phyloP scores from a whole-genome alignment of 768 basidiomycete species.

The Serendipita vermifera region DNA sequence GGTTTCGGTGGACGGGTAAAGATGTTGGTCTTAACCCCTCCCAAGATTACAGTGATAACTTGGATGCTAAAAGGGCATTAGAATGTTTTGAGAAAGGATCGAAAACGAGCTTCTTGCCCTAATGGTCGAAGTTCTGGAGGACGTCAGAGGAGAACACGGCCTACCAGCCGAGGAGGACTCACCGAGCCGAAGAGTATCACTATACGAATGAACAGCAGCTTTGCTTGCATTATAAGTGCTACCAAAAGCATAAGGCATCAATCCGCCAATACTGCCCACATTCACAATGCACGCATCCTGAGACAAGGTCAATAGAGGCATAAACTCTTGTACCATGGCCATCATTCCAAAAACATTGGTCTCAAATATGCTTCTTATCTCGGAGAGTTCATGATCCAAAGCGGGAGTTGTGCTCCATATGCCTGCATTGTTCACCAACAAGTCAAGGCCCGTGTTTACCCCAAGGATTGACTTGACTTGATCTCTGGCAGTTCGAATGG shows the following conservation, averaged over 20 bases:
- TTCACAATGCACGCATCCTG: constrained; percentile 19
- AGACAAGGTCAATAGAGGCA: constrained; percentile 21
- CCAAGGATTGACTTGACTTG: constrained; percentile 16
- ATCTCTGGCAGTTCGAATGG: constrained; percentile 13
- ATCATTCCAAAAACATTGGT: constrained; percentile 26
- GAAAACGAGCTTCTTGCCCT: constrained; percentile 17
- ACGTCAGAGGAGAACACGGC: neutral
- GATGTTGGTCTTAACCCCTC: neutral
- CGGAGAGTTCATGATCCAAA: constrained; percentile 20
- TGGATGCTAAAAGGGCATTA: neutral
- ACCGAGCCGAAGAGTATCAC: constrained; percentile 23
- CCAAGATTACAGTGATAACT: neutral
- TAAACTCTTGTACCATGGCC: constrained; percentile 25
- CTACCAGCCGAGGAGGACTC: neutral
- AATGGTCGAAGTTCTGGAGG: constrained; percentile 24
- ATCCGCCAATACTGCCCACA: constrained; percentile 21
- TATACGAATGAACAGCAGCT: constrained; percentile 24
- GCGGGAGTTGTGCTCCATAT: constrained; percentile 17
- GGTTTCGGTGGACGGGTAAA: neutral
- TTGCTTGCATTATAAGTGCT: constrained; percentile 24
- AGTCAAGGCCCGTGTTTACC: constrained; percentile 20
- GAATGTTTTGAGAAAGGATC: no score
- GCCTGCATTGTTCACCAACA: constrained; percentile 21
- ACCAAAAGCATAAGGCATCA: constrained; percentile 24
- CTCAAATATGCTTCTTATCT: constrained; percentile 21